A percentile compares a stretch with the other conserved stretches of the same genome.
These are phyloP conservation scores for Pseudofabraea citricarpa DNA, from an alignment of 2,329 filamentous ascomycete species.

Conservation along the genomic window DNA sequence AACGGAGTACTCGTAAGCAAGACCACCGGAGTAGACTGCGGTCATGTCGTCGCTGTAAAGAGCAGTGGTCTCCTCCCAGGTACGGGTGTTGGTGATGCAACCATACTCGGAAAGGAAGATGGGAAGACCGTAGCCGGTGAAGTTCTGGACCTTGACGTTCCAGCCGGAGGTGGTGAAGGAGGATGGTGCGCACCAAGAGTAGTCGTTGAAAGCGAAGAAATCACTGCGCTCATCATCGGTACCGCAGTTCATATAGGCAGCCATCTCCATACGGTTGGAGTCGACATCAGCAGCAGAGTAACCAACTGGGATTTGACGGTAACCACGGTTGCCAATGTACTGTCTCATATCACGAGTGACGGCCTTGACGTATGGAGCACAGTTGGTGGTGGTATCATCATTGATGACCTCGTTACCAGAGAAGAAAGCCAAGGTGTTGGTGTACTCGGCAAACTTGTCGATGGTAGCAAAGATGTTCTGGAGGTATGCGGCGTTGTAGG, in stretches of 20 bases:
- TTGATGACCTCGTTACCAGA: constrained; percentile 54
- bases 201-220: constrained; percentile 61
- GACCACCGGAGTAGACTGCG: constrained; percentile 84
- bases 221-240: constrained; percentile 58
- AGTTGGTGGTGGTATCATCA: constrained; percentile 37
- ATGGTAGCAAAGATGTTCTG: constrained; percentile 66
- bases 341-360: constrained; percentile 49
- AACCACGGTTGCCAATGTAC: constrained; percentile 40
- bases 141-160: constrained; percentile 62
- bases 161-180: constrained; percentile 55
- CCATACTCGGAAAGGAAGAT: constrained; percentile 78
- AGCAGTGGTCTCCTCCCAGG: constrained; percentile 71
- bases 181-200: constrained; percentile 57
- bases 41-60: constrained; percentile 83
- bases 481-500: constrained; percentile 64
- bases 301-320: constrained; percentile 46
- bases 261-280: constrained; percentile 62
- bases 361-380: constrained; percentile 50
- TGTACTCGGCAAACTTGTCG: constrained; percentile 59
- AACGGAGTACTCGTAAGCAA: constrained; percentile 88
- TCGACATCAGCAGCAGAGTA: constrained; percentile 60
- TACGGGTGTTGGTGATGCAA: constrained; percentile 72
- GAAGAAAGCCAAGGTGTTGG: constrained; percentile 61
- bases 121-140: constrained; percentile 60
- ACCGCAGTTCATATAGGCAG: constrained; percentile 68